Percentiles rank a stretch among this genome's conserved stretches.
Conservation (phyloP, 768 basidiomycete genomes). For the Cystofilobasidium capitatum region DNA sequence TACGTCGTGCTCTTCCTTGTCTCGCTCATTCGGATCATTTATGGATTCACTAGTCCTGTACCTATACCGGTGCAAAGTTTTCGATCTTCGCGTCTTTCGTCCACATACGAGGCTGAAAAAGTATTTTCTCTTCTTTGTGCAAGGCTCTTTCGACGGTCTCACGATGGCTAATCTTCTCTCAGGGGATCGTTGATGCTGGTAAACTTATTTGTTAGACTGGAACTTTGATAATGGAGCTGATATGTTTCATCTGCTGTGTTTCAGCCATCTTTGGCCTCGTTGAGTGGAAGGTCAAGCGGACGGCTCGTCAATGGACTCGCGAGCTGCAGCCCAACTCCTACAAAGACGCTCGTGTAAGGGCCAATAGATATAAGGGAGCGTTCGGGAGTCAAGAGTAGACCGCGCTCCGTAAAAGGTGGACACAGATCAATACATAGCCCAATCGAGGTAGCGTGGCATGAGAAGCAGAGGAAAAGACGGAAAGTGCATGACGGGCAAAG, state of each 20-base stretch:
- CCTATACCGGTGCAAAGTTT: not conserved
- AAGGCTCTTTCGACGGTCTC: constrained; percentile 35
- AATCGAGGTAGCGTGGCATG: no score
- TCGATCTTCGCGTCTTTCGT: no score
- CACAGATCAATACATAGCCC: no score
- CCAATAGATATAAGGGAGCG: no score
- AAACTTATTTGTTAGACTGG: no score
- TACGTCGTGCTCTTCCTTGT: constrained; percentile 40
- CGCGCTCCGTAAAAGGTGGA: no score
- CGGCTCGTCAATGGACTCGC: constrained; percentile 13
- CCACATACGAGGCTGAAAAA: constrained; percentile 32
- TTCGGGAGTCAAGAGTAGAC: no score
- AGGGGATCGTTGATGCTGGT: constrained; percentile 38
- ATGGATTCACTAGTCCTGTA: constrained; percentile 27
- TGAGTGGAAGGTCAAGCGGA: constrained; percentile 31
- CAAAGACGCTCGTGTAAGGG: no score
- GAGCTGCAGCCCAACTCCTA: not conserved
- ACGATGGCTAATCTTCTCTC: constrained; percentile 34
- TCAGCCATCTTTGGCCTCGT: constrained; percentile 39
- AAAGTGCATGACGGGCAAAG: no score
- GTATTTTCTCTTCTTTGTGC: constrained; percentile 32
- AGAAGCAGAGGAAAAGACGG: no score
- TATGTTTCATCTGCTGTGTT: not conserved
- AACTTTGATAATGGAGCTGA: not conserved
- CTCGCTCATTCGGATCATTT: constrained; percentile 39